Evolutionary conservation across 2,329 filamentous ascomycete genomes (phyloP).

Genomic region (Ceratocystis cubensis): DNA sequence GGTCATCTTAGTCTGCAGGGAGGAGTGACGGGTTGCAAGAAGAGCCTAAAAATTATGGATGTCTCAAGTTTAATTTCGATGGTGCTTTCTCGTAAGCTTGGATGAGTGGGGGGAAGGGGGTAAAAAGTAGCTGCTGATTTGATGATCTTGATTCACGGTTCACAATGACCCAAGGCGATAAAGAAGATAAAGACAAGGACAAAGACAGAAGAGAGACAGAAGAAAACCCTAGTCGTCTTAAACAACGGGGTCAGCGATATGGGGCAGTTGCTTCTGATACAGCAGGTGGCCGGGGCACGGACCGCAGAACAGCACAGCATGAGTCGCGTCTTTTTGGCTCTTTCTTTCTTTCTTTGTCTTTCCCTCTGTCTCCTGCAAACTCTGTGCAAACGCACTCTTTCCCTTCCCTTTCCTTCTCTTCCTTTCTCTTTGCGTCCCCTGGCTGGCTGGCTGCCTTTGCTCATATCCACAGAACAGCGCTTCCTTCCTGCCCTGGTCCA

Average conservation of each 20-base stretch:
- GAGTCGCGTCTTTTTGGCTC: background rate
- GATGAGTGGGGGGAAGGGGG: background rate
- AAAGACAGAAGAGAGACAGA: background rate
- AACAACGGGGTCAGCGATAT: conserved; percentile 9
- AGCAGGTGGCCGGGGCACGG: background rate
- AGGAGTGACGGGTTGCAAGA: background rate
- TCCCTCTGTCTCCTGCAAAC: background rate
- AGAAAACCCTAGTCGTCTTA: background rate
- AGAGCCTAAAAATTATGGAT: background rate
- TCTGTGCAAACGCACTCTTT: background rate
- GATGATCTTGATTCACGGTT: background rate
- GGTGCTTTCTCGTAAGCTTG: background rate
- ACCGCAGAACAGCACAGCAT: background rate
- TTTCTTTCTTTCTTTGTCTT: background rate
- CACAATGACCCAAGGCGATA: background rate
- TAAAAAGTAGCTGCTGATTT: background rate
- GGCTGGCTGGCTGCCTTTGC: background rate
- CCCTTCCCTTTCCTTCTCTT: background rate
- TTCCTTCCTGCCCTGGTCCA: background rate
- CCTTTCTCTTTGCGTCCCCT: background rate
- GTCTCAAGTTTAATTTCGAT: conserved; percentile 9
- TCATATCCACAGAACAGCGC: background rate
- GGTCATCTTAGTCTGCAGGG: background rate
- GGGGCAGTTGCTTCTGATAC: background rate
- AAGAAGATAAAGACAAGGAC: background rate